phyloP scores from a whole-genome alignment of 2,329 filamentous ascomycete species.

The Colletotrichum sp. region DNA sequence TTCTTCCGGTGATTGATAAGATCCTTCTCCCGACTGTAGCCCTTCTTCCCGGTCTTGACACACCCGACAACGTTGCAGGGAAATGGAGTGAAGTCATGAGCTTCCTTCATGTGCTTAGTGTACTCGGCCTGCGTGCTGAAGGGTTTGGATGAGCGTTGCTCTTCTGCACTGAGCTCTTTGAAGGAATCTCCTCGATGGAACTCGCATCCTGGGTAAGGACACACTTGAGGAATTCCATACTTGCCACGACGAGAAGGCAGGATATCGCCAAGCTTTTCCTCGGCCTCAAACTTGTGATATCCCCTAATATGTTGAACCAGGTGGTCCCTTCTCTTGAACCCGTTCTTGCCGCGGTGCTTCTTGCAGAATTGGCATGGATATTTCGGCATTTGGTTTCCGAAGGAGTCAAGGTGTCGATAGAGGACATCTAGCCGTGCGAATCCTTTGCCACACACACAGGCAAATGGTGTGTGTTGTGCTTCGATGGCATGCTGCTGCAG shows the following conservation, averaged over 20 bases:
- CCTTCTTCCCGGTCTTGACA: constrained; percentile 25
- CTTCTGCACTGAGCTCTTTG: not conserved
- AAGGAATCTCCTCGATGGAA: constrained; percentile 22
- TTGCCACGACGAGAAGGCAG: not conserved
- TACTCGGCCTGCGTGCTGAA: constrained; percentile 31
- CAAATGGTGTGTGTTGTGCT: constrained; percentile 21
- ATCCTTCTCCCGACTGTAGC: constrained; percentile 27
- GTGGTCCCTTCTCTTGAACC: constrained; percentile 42
- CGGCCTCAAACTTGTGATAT: constrained; percentile 37
- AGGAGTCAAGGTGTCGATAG: constrained; percentile 27
- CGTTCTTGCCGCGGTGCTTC: constrained; percentile 32
- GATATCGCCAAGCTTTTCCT: not conserved
- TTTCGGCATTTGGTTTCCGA: constrained; percentile 13
- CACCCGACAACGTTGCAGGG: constrained; percentile 35
- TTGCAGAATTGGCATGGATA: constrained; percentile 37
- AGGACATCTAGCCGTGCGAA: constrained; percentile 33
- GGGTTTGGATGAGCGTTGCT: constrained; percentile 3
- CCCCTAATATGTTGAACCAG: constrained; percentile 39
- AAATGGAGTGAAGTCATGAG: constrained; percentile 36
- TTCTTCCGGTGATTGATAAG: constrained; percentile 28
- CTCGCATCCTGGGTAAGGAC: constrained; percentile 26
- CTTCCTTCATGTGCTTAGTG: constrained; percentile 38
- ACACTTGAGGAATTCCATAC: constrained; percentile 3
- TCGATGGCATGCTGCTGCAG: constrained; percentile 6
- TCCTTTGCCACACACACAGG: constrained; percentile 26